phyloP scores from a whole-genome alignment of 345 rosid species.

The Moricandia moricandioides region DNA sequence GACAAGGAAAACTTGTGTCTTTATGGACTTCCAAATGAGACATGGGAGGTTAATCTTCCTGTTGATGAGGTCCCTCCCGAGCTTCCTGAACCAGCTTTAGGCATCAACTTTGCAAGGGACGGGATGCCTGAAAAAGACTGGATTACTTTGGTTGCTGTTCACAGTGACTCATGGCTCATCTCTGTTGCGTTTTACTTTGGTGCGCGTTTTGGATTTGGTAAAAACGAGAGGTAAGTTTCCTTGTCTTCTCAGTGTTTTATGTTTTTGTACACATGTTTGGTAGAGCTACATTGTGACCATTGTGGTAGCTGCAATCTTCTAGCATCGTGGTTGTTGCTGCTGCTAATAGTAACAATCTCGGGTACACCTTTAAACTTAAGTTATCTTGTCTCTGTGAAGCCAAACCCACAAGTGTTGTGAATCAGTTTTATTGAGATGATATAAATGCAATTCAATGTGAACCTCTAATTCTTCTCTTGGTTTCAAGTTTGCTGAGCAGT shows the following conservation, averaged over 20 bases:
- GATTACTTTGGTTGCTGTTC: slow-evolving; percentile 94
- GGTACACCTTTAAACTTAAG: neutral
- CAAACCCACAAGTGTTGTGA: no score
- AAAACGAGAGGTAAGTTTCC: slow-evolving; percentile 77
- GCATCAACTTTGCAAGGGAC: slow-evolving; percentile 96
- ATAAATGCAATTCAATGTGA: neutral
- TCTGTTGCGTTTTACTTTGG: slow-evolving; percentile 98
- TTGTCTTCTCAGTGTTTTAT: slow-evolving; percentile 2
- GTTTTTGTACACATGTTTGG: neutral
- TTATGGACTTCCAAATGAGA: slow-evolving; percentile 94
- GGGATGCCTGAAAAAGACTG: slow-evolving; percentile 99
- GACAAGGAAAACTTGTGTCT: slow-evolving; percentile 95
- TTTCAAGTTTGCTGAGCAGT: neutral
- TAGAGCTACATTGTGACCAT: neutral
- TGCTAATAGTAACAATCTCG: neutral
- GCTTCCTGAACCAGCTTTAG: slow-evolving; percentile 98
- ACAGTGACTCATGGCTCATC: slow-evolving; percentile 97
- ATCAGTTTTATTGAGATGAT: neutral
- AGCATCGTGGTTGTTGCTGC: neutral
- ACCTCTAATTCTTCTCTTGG: neutral
- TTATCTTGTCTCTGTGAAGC: neutral
- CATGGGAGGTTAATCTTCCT: slow-evolving; percentile 98
- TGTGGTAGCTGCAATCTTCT: slow-evolving; percentile 9
- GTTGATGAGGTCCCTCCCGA: slow-evolving; percentile 99
- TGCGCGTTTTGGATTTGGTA: slow-evolving; percentile 97